Evolutionary conservation across 805 yeast genomes (phyloP), one percentile per base, ranked within the genome.

Genomic region (Candida insectalens): DNA sequence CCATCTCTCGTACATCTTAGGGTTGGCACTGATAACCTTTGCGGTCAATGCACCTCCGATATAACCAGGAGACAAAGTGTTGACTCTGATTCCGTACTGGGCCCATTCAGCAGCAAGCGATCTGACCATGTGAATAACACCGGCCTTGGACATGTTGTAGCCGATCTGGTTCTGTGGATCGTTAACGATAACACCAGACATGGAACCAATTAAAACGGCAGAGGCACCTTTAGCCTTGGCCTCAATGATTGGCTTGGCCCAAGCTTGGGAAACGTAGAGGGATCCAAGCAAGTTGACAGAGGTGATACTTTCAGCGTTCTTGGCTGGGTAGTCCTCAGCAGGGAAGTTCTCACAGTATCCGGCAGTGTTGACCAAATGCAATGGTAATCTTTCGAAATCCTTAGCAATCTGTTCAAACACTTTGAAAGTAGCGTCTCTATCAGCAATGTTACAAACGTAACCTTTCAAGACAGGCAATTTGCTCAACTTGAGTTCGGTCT

Each of bases 101-200:
- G 92, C 83, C 92, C 92, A 82, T 58, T 82, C 94, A 41, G 78
- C 72, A 27, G 87, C 92, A 46, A 82, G 62, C 3, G 88, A 71
- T 54, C 74, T 73, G 36, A 71, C 82, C 68, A 82, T 63, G 59
- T 82, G 92, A 47, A 81, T 80, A 28, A 81, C 89, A 53, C 88
- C 92, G 13, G 92, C 92, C 63, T 82, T 82, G 46, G 89, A 69
- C 82, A 79, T 77, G 67, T 82, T 82, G 69, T 82, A 82, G 46
- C 82, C 82, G 42, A 74, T 69, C 58, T 79, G 87, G 15, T 83
- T 83, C 55, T 79, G 87, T 23, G 88, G 88, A 53, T 74, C 79
- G 56, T 79, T 79, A 41, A 78, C 85, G 46, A 79, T 76, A 39
- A 77, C 68, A 36, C 85, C 88, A 6, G 83, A 74, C 87, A 79